These are phyloP conservation scores for Lactarius trivialis DNA, from an alignment of 768 basidiomycete genomes.

Conservation along the genomic window DNA sequence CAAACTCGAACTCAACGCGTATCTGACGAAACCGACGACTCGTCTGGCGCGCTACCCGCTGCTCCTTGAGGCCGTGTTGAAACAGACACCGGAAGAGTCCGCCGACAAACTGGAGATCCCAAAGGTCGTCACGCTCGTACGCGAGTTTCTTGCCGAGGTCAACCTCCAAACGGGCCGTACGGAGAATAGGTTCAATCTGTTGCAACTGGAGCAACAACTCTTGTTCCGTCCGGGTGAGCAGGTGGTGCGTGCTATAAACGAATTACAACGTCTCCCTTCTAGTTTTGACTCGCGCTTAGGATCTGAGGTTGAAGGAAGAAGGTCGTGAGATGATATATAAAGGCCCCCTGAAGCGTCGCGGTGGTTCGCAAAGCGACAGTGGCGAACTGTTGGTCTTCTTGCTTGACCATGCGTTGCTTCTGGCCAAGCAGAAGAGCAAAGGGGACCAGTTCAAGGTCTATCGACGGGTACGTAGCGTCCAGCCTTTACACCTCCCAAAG, in stretches of 20 bases:
- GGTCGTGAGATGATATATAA: slow-evolving; percentile 89
- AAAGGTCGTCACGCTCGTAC: slow-evolving; percentile 68
- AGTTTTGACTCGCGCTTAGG: slow-evolving; percentile 38
- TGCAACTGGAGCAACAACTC: slow-evolving; percentile 89
- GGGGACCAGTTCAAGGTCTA: slow-evolving; percentile 91
- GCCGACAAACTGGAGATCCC: slow-evolving; percentile 75
- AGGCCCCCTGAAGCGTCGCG: slow-evolving; percentile 81
- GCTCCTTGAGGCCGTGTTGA: slow-evolving; percentile 83
- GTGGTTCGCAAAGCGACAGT: slow-evolving; percentile 61
- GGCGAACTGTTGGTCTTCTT: slow-evolving; percentile 91
- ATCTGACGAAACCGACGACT: slow-evolving; percentile 96
- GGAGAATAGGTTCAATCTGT: slow-evolving; percentile 92
- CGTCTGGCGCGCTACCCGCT: slow-evolving; percentile 95
- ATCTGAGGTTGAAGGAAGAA: slow-evolving; percentile 81
- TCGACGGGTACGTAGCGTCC: slow-evolving; percentile 59
- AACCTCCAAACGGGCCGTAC: slow-evolving; percentile 92
- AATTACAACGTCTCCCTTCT: background rate
- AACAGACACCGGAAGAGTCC: slow-evolving; percentile 86
- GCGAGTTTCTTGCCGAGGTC: slow-evolving; percentile 79
- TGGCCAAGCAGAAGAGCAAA: slow-evolving; percentile 91
- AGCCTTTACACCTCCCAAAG: background rate
- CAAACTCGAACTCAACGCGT: slow-evolving; percentile 95
- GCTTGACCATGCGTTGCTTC: slow-evolving; percentile 93
- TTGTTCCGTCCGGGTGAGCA: slow-evolving; percentile 85
- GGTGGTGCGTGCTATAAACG: slow-evolving; percentile 51